phyloP scores from a whole-genome alignment of 1,139 yeast genomes.

The Geotrichum citri-aurantii region DNA sequence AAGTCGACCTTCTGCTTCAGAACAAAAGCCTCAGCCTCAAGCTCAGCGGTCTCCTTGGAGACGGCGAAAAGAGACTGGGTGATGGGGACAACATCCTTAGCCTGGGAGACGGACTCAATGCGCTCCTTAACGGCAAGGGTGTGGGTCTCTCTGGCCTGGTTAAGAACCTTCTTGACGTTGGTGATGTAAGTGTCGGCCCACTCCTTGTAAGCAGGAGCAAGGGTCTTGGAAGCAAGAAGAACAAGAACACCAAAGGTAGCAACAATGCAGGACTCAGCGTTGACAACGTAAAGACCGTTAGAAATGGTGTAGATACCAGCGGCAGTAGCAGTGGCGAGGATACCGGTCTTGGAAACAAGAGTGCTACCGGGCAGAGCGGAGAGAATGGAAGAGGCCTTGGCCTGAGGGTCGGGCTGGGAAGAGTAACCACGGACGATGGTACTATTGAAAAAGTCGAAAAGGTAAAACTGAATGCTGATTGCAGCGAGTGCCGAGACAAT shows the following conservation, averaged over 20 bases:
- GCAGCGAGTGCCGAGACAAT: neutral
- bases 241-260: constrained; percentile 74
- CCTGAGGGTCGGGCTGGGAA: constrained; percentile 64
- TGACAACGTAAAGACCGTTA: constrained; percentile 84
- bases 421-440: constrained; percentile 33
- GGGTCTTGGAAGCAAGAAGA: constrained; percentile 72
- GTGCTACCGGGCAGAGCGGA: constrained; percentile 92
- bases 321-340: constrained; percentile 90
- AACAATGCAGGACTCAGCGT: constrained; percentile 87
- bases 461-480: neutral
- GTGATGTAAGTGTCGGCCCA: constrained; percentile 91
- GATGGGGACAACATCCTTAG: constrained; percentile 86
- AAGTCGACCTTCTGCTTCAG: constrained; percentile 85
- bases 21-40: constrained; percentile 91
- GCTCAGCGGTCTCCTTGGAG: constrained; percentile 92
- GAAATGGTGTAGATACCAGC: constrained; percentile 92
- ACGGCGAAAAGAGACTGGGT: constrained; percentile 88
- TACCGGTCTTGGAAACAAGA: constrained; percentile 84
- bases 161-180: constrained; percentile 73
- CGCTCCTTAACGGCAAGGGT: constrained; percentile 89
- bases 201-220: constrained; percentile 91
- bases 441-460: constrained; percentile 16
- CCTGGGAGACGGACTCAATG: constrained; percentile 79
- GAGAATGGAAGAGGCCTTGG: constrained; percentile 83
- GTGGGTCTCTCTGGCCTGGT: constrained; percentile 85